Evolutionary conservation across 2,329 filamentous ascomycete species (phyloP).

Genomic region (Gnomoniopsis smithogilvyi): DNA sequence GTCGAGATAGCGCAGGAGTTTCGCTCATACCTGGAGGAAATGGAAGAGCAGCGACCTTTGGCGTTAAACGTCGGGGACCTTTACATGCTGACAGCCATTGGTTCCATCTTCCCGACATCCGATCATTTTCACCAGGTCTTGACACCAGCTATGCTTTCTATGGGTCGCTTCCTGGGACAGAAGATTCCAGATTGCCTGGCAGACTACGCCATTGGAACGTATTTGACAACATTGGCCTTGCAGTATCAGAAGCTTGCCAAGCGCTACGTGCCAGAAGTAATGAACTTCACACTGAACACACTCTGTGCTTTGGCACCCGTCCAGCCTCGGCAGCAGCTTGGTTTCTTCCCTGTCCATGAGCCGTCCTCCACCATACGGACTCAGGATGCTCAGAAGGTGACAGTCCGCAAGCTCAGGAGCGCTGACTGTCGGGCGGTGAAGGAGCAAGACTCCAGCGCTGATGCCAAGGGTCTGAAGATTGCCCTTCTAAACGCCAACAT

Average conservation of each 20-base stretch:
- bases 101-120: constrained; percentile 85
- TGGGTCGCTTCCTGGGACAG: constrained; percentile 79
- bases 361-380: constrained; percentile 51
- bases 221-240: constrained; percentile 72
- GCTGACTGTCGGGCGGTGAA: constrained; percentile 46
- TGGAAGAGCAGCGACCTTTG: constrained; percentile 46
- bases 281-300: constrained; percentile 77
- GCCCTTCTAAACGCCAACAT: constrained; percentile 62
- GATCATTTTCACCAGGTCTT: constrained; percentile 97
- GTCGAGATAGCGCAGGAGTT: constrained; percentile 75
- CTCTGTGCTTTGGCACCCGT: constrained; percentile 64
- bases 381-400: constrained; percentile 35
- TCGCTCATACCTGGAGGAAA: constrained; percentile 65
- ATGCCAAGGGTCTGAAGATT: constrained; percentile 41
- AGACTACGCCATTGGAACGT: constrained; percentile 72
- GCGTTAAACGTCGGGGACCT: constrained; percentile 67
- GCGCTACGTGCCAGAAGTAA: constrained; percentile 83
- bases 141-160: constrained; percentile 84
- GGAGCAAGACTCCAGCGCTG: constrained; percentile 30
- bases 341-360: constrained; percentile 60
- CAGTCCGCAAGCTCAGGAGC: constrained; percentile 54
- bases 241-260: constrained; percentile 83
- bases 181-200: constrained; percentile 62
- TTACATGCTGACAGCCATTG: constrained; percentile 77
- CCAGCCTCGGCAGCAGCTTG: constrained; percentile 43